Percentiles rank a stretch among this genome's conserved stretches.
These are phyloP conservation scores for Coccinonectria pachysandricola DNA, from an alignment of 2,329 filamentous ascomycete genomes.

Conservation along the genomic window DNA sequence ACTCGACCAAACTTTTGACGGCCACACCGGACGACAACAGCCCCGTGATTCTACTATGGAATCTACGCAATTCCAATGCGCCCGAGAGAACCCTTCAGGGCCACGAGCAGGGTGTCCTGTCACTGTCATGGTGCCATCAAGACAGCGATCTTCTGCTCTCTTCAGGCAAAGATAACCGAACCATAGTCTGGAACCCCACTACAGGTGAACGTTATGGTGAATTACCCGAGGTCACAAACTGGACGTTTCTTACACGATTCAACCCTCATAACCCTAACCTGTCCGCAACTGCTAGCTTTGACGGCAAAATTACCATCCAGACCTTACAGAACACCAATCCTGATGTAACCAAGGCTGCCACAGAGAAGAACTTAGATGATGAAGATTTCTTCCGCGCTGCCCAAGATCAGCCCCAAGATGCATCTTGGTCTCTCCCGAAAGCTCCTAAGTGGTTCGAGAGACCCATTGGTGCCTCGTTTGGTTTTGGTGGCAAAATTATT, in stretches of 20 bases:
- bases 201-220: slow-evolving; percentile 82
- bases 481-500: slow-evolving; percentile 88
- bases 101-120: slow-evolving; percentile 91
- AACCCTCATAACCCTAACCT: slow-evolving; percentile 88
- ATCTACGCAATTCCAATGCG: slow-evolving; percentile 89
- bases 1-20: slow-evolving; percentile 87
- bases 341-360: slow-evolving; percentile 54
- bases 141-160: slow-evolving; percentile 84
- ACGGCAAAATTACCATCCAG: slow-evolving; percentile 90
- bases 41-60: slow-evolving; percentile 86
- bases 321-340: slow-evolving; percentile 90
- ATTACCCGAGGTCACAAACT: slow-evolving; percentile 96
- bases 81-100: slow-evolving; percentile 80
- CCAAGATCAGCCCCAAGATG: slow-evolving; percentile 81
- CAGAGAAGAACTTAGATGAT: slow-evolving; percentile 65
- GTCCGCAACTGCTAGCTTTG: slow-evolving; percentile 91
- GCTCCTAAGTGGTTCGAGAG: slow-evolving; percentile 86
- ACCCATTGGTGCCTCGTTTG: slow-evolving; percentile 80
- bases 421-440: slow-evolving; percentile 76
- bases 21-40: slow-evolving; percentile 82
- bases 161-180: slow-evolving; percentile 92
- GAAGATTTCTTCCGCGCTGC: slow-evolving; percentile 96
- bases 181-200: slow-evolving; percentile 91
- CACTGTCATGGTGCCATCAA: slow-evolving; percentile 89
- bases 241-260: slow-evolving; percentile 94